These are phyloP conservation scores for Candida corydali DNA, from an alignment of 805 yeast genomes.

Conservation along the genomic window DNA sequence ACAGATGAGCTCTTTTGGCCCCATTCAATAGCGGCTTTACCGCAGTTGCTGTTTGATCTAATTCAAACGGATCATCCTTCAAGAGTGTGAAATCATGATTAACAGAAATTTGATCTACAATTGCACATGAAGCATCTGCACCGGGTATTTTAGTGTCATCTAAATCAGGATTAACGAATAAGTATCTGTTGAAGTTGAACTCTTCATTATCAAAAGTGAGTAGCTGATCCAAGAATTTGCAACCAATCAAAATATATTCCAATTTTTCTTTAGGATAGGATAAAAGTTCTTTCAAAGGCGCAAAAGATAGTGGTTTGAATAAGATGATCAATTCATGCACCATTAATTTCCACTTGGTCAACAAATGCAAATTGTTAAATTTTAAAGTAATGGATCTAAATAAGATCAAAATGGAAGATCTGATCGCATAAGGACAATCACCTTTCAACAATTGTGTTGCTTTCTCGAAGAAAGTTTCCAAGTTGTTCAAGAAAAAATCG, in stretches of 20 bases:
- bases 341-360: constrained; percentile 66
- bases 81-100: constrained; percentile 26
- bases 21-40: constrained; percentile 46
- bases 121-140: constrained; percentile 13
- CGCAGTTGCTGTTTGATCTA: constrained; percentile 27
- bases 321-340: constrained; percentile 55
- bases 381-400: constrained; percentile 63
- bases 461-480: constrained; percentile 45
- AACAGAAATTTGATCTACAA: constrained; percentile 47
- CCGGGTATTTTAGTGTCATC: constrained; percentile 46
- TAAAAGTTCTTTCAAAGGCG: constrained; percentile 19
- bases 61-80: constrained; percentile 34
- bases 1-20: constrained; percentile 30
- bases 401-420: constrained; percentile 47
- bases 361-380: constrained; percentile 60
- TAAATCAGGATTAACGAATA: constrained; percentile 69
- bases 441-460: constrained; percentile 27
- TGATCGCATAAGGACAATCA: constrained; percentile 29
- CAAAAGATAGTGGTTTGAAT: constrained; percentile 36
- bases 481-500: constrained; percentile 49
- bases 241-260: constrained; percentile 49
- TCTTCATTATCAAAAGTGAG: constrained; percentile 71
- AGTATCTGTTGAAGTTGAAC: constrained; percentile 76
- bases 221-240: constrained; percentile 75
- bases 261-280: constrained; percentile 34